A percentile compares a stretch with the other conserved stretches of the same genome.
phyloP scores from a whole-genome alignment of 2,329 filamentous ascomycete species.

The Colletotrichum spinosum region DNA sequence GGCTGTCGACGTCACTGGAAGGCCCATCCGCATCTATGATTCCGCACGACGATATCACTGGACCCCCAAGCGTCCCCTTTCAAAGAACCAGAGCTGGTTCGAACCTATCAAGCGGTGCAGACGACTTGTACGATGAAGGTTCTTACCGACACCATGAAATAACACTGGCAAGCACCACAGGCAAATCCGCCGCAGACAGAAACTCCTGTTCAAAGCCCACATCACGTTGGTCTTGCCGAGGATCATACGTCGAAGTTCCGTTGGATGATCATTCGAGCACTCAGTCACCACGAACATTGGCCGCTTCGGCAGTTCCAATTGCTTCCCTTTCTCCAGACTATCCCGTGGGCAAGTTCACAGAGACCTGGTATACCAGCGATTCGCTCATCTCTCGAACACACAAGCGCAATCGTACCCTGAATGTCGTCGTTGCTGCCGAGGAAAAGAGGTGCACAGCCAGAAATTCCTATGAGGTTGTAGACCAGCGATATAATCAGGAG shows the following conservation, averaged over 20 bases:
- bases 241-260: conserved; percentile 63
- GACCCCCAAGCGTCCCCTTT: conserved; percentile 76
- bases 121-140: conserved; percentile 66
- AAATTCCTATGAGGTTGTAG: conserved; percentile 58
- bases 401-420: conserved; percentile 59
- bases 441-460: conserved; percentile 45
- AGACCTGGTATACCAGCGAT: conserved; percentile 66
- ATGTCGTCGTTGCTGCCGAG: conserved; percentile 47
- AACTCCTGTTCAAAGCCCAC: conserved; percentile 56
- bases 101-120: conserved; percentile 64
- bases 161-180: conserved; percentile 54
- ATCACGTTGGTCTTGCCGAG: conserved; percentile 54
- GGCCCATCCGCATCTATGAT: conserved; percentile 56
- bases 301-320: conserved; percentile 29
- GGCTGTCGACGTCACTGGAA: conserved; percentile 61
- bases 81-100: conserved; percentile 79
- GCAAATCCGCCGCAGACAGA: conserved; percentile 56
- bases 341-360: conserved; percentile 59
- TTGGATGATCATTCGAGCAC: conserved; percentile 39
- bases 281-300: conserved; percentile 20
- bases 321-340: conserved; percentile 47
- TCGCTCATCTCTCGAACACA: conserved; percentile 66
- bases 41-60: conserved; percentile 57
- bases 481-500: conserved; percentile 56
- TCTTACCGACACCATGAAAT: conserved; percentile 68